Evolutionary conservation across 768 basidiomycete species (phyloP), one percentile per base, ranked within the genome.

Genomic region (Pleurotus ostreatus): DNA sequence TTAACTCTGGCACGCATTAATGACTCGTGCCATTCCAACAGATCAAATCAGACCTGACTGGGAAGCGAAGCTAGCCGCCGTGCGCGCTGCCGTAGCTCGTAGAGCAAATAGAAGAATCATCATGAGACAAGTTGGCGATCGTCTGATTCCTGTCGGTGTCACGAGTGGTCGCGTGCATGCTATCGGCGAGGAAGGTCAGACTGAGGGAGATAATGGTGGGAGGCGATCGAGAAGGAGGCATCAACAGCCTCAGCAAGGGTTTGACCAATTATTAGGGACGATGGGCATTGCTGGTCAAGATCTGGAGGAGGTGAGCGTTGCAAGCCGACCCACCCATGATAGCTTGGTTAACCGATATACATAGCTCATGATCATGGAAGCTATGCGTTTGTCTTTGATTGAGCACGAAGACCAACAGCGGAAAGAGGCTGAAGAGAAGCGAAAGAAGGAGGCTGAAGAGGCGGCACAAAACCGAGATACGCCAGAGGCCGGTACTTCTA

Each of bases 41-140:
- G 97, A 99, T 75, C 88, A 94, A 71, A 94, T 98, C 58, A 89
- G 94, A 53, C 96, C 97, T 1, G 96, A 98, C 69, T 98, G 97
- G 97, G 95, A 98, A 75, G 83, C 87, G 43, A 98, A 98, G 71
- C 73, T 98, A 39, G 94, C 92, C 46, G 87, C 94, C 38, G 93
- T 98, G 44, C 88, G 91, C 57, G 96, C 97, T 30, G 88, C 92
- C n/a, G 95, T 94, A 37, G 85, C 92, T n/a, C 83, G 97, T 58
- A 87, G 95, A 23, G 97, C 97, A 7, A 95, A 96, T 67, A 80
- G 97, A 65, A 82, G 97, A 45, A 96, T 98, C 68, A 89, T 99
- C 55, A 98, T 99, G 94, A 86, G 97, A 44, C 94, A 98, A 71
- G 93, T 98, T 30, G 97, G 97, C 55, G 97, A 98, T 71, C 84